These are phyloP conservation scores for Verbena officinalis DNA, from an alignment of 257 asterid species.

Conservation along the genomic window DNA sequence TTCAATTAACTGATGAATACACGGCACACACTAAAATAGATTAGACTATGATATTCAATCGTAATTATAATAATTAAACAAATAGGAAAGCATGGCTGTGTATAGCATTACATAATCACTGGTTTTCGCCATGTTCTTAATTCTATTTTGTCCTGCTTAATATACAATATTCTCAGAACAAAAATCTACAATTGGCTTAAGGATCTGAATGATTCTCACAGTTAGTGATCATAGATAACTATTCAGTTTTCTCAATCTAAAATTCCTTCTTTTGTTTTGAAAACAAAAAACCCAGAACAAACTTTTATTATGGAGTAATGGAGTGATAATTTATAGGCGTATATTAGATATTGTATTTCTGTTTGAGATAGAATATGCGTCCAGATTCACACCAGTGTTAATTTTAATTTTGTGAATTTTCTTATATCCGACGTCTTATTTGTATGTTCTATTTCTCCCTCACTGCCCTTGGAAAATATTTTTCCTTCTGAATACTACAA, in stretches of 20 bases:
- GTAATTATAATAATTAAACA: background rate
- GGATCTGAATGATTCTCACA: too few species aligned
- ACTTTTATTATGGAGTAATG: too few species aligned
- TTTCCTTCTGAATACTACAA: slow-evolving; percentile 13
- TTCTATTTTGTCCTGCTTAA: slow-evolving; percentile 2
- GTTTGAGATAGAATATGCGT: background rate
- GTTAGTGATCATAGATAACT: too few species aligned
- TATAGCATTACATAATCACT: background rate
- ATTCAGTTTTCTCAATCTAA: too few species aligned
- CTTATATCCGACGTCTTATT: background rate
- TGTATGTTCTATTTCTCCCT: slow-evolving; percentile 6
- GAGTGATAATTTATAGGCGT: too few species aligned
- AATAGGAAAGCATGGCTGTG: background rate
- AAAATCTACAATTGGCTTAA: too few species aligned
- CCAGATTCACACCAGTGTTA: slow-evolving; percentile 12
- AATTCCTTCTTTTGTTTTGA: too few species aligned
- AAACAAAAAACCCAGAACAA: too few species aligned
- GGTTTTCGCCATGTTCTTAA: background rate
- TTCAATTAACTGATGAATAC: background rate
- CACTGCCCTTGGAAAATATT: background rate
- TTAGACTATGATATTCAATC: background rate
- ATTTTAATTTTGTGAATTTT: background rate
- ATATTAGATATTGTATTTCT: slow-evolving; percentile 3
- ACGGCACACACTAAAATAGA: background rate
- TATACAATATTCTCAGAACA: background rate